Conservation (phyloP, 1,284 basidiomycete genomes). For the Xerocomus amazonicus region DNA sequence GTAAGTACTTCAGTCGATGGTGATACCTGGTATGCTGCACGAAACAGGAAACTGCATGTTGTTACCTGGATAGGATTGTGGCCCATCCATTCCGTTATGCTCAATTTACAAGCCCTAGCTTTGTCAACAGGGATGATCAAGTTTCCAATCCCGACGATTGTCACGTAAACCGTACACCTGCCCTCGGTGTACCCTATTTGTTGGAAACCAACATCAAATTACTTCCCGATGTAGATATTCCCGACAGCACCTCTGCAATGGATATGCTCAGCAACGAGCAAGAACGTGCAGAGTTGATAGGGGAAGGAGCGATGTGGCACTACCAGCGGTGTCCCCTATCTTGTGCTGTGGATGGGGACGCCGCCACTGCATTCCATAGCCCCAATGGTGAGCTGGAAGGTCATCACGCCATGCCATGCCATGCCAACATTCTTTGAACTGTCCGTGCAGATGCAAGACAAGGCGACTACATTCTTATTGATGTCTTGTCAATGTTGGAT, state of each 20-base stretch:
- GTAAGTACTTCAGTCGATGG: conserved; percentile 38
- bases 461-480: conserved; percentile 49
- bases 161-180: conserved; percentile 40
- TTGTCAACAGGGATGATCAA: conserved; percentile 10
- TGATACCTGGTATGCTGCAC: conserved; percentile 1
- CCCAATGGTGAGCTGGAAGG: conserved; percentile 36
- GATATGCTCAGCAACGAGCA: conserved; percentile 44
- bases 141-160: conserved; percentile 1
- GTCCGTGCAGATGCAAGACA: conserved; percentile 29
- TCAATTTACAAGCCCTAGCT: conserved; percentile 1
- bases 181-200: conserved; percentile 44
- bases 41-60: conserved; percentile 25
- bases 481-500: conserved; percentile 36
- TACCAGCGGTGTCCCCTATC: conserved; percentile 50
- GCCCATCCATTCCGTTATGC: conserved; percentile 1
- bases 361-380: conserved; percentile 50
- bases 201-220: conserved; percentile 53
- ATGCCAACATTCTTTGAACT: conserved; percentile 5
- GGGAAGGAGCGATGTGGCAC: conserved; percentile 31
- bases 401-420: no score
- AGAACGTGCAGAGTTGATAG: conserved; percentile 35
- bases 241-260: conserved; percentile 27
- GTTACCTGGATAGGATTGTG: conserved; percentile 25
- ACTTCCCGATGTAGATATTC: conserved; percentile 35
- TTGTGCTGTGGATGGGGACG: conserved; percentile 51